Conservation (phyloP, 192 early-diverging fungal species). For the Geosiphon pyriformis region DNA sequence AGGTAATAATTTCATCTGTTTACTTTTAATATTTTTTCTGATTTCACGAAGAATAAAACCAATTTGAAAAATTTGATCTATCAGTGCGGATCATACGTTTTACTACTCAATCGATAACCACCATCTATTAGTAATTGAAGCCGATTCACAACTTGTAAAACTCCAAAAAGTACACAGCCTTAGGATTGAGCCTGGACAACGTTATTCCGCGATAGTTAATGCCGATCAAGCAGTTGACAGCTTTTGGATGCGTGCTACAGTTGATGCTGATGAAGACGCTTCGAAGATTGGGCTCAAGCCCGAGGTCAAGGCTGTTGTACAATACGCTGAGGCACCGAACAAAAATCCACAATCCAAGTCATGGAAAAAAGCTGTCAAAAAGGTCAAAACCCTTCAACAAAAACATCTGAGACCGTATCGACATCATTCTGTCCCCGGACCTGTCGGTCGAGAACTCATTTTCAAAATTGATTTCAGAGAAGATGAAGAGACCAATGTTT, state of each 20-base stretch:
- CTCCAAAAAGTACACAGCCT: constrained; percentile 25
- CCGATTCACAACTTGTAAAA: constrained; percentile 32
- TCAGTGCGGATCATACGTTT: constrained; percentile 30
- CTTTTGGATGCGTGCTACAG: constrained; percentile 32
- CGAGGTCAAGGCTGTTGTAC: constrained; percentile 28
- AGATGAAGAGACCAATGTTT: constrained; percentile 5
- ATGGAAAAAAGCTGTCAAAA: background rate
- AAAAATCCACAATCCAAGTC: constrained; percentile 9
- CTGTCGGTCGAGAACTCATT: constrained; percentile 1
- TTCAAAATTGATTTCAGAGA: constrained; percentile 28
- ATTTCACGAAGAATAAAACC: background rate
- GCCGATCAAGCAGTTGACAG: constrained; percentile 35
- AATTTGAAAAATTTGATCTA: background rate
- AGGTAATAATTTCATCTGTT: constrained; percentile 3
- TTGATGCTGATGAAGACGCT: constrained; percentile 26
- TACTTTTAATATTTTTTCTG: background rate
- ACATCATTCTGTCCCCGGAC: constrained; percentile 4
- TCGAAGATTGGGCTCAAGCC: constrained; percentile 23
- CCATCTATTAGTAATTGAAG: constrained; percentile 32
- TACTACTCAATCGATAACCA: constrained; percentile 40
- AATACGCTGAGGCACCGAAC: constrained; percentile 34
- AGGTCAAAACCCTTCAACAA: constrained; percentile 21
- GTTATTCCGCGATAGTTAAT: constrained; percentile 39
- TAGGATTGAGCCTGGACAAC: constrained; percentile 36
- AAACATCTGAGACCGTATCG: constrained; percentile 30